phyloP scores from a whole-genome alignment of 495 filamentous ascomycete species.

The Stereocaulon alpinum region DNA sequence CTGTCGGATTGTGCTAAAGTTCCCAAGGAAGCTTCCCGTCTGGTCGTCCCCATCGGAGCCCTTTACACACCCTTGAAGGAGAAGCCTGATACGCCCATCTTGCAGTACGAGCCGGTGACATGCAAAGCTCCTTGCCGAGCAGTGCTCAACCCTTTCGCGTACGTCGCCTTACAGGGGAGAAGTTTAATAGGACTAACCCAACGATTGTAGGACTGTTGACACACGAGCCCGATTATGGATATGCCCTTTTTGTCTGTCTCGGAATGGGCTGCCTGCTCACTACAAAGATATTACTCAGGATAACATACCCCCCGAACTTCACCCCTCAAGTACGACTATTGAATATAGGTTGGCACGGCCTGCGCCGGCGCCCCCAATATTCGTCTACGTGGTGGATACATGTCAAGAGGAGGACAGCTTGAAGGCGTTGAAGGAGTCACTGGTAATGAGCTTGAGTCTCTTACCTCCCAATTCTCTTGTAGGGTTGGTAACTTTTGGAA shows the following conservation, averaged over 20 bases:
- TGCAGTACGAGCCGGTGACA: slow-evolving; percentile 94
- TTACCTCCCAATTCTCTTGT: slow-evolving; percentile 90
- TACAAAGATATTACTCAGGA: slow-evolving; percentile 98
- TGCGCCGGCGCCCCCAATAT: slow-evolving; percentile 89
- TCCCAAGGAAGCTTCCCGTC: slow-evolving; percentile 80
- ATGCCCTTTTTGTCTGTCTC: slow-evolving; percentile 93
- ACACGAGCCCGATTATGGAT: slow-evolving; percentile 93
- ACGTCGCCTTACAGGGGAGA: slow-evolving; percentile 23
- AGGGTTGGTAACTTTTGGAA: slow-evolving; percentile 90
- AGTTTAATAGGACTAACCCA: slow-evolving; percentile 5
- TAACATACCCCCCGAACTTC: slow-evolving; percentile 89
- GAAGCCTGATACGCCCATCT: slow-evolving; percentile 75
- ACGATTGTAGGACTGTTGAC: slow-evolving; percentile 70
- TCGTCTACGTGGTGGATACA: slow-evolving; percentile 95
- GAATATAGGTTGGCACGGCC: slow-evolving; percentile 92
- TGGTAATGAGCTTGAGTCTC: slow-evolving; percentile 94
- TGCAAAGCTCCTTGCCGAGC: slow-evolving; percentile 96
- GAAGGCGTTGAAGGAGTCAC: slow-evolving; percentile 86
- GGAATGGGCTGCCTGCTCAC: slow-evolving; percentile 90
- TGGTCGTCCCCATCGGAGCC: slow-evolving; percentile 95
- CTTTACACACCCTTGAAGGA: slow-evolving; percentile 96
- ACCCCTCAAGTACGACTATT: slow-evolving; percentile 89
- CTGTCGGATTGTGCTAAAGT: slow-evolving; percentile 16
- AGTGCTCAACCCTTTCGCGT: slow-evolving; percentile 96
- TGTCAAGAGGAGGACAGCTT: slow-evolving; percentile 98